Evolutionary conservation across 2,329 filamentous ascomycete genomes (phyloP).

Genomic region (Hansfordia pulvinata): DNA sequence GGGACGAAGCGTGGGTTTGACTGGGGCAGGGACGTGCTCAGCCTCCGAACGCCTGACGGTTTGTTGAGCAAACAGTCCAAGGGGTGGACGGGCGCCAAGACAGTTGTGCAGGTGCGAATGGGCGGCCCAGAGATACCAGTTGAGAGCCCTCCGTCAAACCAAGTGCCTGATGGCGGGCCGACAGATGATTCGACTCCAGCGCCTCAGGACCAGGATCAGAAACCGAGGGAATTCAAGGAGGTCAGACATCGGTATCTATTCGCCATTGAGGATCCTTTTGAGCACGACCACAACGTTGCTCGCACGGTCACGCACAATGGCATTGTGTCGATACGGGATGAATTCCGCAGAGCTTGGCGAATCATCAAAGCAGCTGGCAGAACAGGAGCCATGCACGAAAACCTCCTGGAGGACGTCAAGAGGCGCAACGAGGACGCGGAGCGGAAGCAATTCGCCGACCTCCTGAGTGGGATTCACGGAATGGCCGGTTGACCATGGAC

Average conservation of each 20-base stretch:
- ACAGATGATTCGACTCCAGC: slow-evolving; percentile 2
- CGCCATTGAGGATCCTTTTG: slow-evolving; percentile 86
- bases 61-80: slow-evolving; percentile 63
- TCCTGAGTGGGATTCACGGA: no score
- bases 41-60: slow-evolving; percentile 58
- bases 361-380: slow-evolving; percentile 46
- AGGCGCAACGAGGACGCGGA: no score
- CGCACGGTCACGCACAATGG: slow-evolving; percentile 74
- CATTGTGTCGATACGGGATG: slow-evolving; percentile 69
- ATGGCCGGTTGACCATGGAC: no score
- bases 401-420: slow-evolving; percentile 39
- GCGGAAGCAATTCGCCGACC: no score
- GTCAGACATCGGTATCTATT: slow-evolving; percentile 72
- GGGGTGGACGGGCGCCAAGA: slow-evolving; percentile 76
- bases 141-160: no score
- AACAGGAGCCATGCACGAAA: slow-evolving; percentile 21
- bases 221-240: slow-evolving; percentile 41
- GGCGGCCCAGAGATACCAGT: no score
- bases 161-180: no score
- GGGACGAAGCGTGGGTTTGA: slow-evolving; percentile 49
- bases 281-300: slow-evolving; percentile 77
- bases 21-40: slow-evolving; percentile 71
- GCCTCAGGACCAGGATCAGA: slow-evolving; percentile 8
- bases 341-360: slow-evolving; percentile 68
- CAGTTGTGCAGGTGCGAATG: slow-evolving; percentile 40